phyloP scores from a whole-genome alignment of 2,329 filamentous ascomycete genomes.

The Aspergillus quadrilineatus region DNA sequence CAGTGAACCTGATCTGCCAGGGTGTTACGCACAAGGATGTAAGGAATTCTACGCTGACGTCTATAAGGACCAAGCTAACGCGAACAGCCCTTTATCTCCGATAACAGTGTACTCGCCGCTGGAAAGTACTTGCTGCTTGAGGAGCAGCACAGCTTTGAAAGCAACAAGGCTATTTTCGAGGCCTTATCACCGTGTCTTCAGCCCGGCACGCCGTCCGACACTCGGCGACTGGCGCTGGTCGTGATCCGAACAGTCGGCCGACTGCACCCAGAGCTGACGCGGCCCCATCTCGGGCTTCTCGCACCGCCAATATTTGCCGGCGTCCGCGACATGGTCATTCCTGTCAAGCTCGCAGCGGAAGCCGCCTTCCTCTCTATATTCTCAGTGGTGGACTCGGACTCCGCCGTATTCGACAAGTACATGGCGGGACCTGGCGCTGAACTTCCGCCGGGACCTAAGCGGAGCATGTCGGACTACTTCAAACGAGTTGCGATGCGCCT shows the following conservation, averaged over 20 bases:
- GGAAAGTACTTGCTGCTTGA: constrained; percentile 83
- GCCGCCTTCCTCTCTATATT: constrained; percentile 91
- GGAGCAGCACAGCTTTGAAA: constrained; percentile 65
- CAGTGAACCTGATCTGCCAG: constrained; percentile 73
- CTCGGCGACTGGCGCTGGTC: constrained; percentile 80
- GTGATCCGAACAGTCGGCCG: constrained; percentile 83
- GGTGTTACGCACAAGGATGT: constrained; percentile 76
- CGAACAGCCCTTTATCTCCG: constrained; percentile 71
- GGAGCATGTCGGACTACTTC: constrained; percentile 96
- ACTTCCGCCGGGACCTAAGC: constrained; percentile 70
- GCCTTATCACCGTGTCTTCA: constrained; percentile 71
- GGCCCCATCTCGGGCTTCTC: constrained; percentile 77
- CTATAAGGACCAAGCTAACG: constrained; percentile 17
- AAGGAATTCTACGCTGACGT: constrained; percentile 40
- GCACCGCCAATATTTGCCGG: constrained; percentile 81
- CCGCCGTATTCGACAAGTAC: constrained; percentile 85
- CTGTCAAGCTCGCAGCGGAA: constrained; percentile 91
- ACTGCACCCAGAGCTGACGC: constrained; percentile 73
- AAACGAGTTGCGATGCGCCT: constrained; percentile 84
- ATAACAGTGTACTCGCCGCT: constrained; percentile 84
- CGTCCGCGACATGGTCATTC: constrained; percentile 88
- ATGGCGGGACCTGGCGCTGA: constrained; percentile 67
- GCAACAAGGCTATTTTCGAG: constrained; percentile 76
- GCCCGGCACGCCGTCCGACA: constrained; percentile 76
- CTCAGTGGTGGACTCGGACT: constrained; percentile 82